Conservation (phyloP, 208 protist genomes). For the Wallacemonas sp. region DNA sequence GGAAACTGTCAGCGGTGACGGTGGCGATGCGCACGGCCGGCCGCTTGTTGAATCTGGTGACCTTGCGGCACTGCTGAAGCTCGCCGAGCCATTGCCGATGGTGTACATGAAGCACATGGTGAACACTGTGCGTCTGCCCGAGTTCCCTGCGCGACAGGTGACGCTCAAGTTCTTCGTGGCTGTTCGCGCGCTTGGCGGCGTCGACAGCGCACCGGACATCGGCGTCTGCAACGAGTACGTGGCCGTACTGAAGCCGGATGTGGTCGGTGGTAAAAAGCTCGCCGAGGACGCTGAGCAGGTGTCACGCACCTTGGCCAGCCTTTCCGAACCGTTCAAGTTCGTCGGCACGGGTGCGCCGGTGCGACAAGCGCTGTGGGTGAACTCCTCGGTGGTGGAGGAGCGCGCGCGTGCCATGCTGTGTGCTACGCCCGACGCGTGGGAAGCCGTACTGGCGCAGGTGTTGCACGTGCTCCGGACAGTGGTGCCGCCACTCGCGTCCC, state of each 20-base stretch:
- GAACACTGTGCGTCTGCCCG: constrained; percentile 23
- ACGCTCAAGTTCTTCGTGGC: constrained; percentile 22
- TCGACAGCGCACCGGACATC: constrained; percentile 14
- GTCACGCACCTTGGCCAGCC: neutral
- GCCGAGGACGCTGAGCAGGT: constrained; percentile 22
- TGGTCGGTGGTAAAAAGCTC: constrained; percentile 7
- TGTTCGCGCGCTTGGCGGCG: constrained; percentile 16
- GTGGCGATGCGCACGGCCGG: neutral
- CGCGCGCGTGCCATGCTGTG: neutral
- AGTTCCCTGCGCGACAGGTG: neutral
- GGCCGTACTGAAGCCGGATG: constrained; percentile 10
- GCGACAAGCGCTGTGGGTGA: neutral
- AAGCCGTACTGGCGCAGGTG: neutral
- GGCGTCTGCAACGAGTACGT: constrained; percentile 27
- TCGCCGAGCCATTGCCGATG: constrained; percentile 29
- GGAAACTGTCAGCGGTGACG: constrained; percentile 9
- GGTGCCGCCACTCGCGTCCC: neutral
- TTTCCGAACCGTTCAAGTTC: neutral
- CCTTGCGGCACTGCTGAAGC: constrained; percentile 38
- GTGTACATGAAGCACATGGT: constrained; percentile 33
- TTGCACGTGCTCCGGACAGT: neutral
- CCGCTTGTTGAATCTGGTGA: constrained; percentile 31
- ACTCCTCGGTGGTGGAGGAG: neutral
- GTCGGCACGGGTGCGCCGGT: neutral
- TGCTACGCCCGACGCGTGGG: neutral